Evolutionary conservation across 805 yeast species (phyloP).

Genomic region (Tetrapisispora pingtungensis): DNA sequence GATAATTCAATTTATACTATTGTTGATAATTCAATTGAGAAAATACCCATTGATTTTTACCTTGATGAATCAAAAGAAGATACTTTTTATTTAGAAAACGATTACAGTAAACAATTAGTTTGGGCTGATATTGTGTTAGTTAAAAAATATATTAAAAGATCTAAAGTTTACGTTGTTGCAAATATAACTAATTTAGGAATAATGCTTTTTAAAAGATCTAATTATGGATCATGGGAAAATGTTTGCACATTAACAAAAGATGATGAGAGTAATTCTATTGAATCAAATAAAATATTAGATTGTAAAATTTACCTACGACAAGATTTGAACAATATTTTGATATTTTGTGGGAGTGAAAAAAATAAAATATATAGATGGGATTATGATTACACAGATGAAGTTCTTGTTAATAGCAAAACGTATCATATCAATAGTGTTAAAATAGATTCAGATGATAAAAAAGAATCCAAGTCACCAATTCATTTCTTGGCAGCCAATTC

Average conservation of each 20-base stretch:
- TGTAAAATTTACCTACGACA: slow-evolving; percentile 6
- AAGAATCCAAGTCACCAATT: slow-evolving; percentile 4
- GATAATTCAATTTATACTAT: slow-evolving; percentile 10
- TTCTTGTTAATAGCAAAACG: slow-evolving; percentile 1
- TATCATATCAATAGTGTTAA: not conserved
- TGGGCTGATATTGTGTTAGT: slow-evolving; percentile 10
- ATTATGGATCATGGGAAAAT: slow-evolving; percentile 16
- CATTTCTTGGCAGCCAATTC: not conserved
- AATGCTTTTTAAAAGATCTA: slow-evolving; percentile 12
- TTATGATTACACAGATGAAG: slow-evolving; percentile 8
- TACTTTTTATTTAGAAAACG: not conserved
- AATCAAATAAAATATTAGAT: slow-evolving; percentile 7
- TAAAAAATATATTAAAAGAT: slow-evolving; percentile 9
- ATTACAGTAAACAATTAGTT: slow-evolving; percentile 2
- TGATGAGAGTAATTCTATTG: slow-evolving; percentile 5
- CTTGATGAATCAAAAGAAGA: not conserved
- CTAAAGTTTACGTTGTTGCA: slow-evolving; percentile 6
- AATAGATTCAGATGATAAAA: not conserved
- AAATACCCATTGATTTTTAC: slow-evolving; percentile 1
- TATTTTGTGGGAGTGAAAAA: slow-evolving; percentile 16
- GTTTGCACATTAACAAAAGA: slow-evolving; percentile 5
- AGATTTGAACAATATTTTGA: slow-evolving; percentile 3
- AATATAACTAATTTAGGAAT: slow-evolving; percentile 17
- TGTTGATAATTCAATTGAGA: slow-evolving; percentile 6
- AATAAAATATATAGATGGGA: slow-evolving; percentile 14